phyloP scores from a whole-genome alignment of 768 basidiomycete genomes.

The Mycena pura region DNA sequence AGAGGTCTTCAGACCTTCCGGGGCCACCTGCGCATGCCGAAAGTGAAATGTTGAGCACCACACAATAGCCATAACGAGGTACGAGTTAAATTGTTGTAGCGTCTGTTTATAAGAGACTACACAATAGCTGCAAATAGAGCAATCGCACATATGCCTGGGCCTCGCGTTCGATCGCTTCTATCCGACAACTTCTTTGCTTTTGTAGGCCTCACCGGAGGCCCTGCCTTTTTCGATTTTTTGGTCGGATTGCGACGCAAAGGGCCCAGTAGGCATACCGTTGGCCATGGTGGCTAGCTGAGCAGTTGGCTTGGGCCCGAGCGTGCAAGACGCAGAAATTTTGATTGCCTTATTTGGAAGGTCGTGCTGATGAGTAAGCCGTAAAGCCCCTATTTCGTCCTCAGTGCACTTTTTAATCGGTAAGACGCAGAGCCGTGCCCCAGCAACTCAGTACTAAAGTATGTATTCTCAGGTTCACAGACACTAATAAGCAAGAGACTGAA shows the following conservation, averaged over 20 bases:
- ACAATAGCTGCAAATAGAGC: neutral
- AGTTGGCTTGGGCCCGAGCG: neutral
- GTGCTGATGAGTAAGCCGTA: too few species aligned
- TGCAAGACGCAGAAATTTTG: neutral
- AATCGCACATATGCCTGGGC: slow-evolving; percentile 55
- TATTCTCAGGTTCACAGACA: too few species aligned
- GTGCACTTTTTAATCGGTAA: too few species aligned
- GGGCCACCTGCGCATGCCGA: too few species aligned
- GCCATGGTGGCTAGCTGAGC: slow-evolving; percentile 1
- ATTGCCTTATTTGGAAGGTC: neutral
- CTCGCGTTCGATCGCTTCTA: slow-evolving; percentile 56
- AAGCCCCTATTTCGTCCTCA: too few species aligned
- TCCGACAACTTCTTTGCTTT: slow-evolving; percentile 51
- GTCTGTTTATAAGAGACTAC: neutral
- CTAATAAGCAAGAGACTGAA: too few species aligned
- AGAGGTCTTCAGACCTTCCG: too few species aligned
- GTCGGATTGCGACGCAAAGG: slow-evolving; percentile 16
- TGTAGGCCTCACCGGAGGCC: slow-evolving; percentile 11
- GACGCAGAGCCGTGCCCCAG: too few species aligned
- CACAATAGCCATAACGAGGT: too few species aligned
- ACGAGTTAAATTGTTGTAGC: too few species aligned
- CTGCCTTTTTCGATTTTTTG: slow-evolving; percentile 21
- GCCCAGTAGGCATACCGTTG: slow-evolving; percentile 10
- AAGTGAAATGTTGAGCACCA: too few species aligned
- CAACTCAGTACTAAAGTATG: too few species aligned